phyloP scores from a whole-genome alignment of 495 filamentous ascomycete species.

The Penicillium simplicissimum region DNA sequence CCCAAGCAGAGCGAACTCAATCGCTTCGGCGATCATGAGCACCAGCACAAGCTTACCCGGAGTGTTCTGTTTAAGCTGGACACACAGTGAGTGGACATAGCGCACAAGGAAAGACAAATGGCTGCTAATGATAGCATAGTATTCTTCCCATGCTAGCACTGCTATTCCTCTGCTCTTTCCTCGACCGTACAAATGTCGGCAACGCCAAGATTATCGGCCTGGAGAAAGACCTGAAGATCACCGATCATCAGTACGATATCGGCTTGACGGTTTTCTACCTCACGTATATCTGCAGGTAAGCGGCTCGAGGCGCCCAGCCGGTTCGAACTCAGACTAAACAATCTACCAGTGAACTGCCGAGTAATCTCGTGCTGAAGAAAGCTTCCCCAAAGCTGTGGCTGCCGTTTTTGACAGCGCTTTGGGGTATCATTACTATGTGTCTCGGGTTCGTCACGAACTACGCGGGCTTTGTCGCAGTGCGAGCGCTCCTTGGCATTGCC shows the following conservation, averaged over 20 bases:
- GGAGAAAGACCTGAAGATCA: constrained; percentile 52
- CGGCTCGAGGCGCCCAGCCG: neutral
- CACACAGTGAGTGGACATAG: constrained; percentile 41
- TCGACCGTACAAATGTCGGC: constrained; percentile 61
- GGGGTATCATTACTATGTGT: constrained; percentile 59
- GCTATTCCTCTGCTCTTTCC: constrained; percentile 52
- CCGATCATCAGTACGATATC: constrained; percentile 68
- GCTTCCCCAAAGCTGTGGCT: constrained; percentile 63
- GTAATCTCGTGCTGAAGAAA: constrained; percentile 46
- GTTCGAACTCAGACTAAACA: neutral
- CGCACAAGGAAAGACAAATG: neutral
- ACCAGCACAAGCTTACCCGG: constrained; percentile 32
- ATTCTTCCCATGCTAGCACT: constrained; percentile 63
- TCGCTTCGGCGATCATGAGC: constrained; percentile 17
- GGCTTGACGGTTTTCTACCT: constrained; percentile 60
- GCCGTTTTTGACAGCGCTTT: constrained; percentile 62
- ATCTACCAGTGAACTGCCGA: constrained; percentile 39
- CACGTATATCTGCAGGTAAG: constrained; percentile 57
- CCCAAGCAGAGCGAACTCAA: constrained; percentile 14
- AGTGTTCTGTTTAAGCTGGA: constrained; percentile 55
- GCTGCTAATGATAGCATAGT: constrained; percentile 24
- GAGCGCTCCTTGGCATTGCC: constrained; percentile 62
- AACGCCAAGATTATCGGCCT: constrained; percentile 66
- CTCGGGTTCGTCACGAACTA: constrained; percentile 42
- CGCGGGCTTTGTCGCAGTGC: constrained; percentile 56